Evolutionary conservation across 306 rosid genomes (phyloP).

Genomic region (Neltuma alba): DNA sequence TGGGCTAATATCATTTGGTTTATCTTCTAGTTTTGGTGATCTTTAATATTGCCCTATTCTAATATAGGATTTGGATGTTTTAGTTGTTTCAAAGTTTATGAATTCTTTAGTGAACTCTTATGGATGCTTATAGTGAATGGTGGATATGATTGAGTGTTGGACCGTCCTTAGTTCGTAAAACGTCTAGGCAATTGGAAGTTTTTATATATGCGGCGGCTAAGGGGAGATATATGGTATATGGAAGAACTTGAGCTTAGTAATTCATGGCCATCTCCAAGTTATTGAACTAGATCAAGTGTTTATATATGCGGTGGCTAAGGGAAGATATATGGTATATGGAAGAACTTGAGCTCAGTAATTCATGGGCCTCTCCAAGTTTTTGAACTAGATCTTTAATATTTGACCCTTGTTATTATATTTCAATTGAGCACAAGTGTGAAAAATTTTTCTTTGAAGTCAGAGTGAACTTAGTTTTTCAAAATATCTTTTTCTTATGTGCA

Average conservation of each 20-base stretch:
- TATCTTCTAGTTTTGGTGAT: not conserved
- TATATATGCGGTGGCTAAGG: not conserved
- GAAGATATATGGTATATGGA: conserved; percentile 6
- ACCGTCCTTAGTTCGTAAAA: conserved; percentile 3
- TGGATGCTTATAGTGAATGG: not conserved
- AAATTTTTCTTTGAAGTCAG: conserved; percentile 3
- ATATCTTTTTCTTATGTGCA: conserved; percentile 8
- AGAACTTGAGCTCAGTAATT: conserved; percentile 21
- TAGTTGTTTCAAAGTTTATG: not conserved
- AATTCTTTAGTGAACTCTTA: conserved; percentile 2
- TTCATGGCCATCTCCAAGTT: conserved; percentile 6
- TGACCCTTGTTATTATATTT: not conserved
- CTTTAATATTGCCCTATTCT: not conserved
- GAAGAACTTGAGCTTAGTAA: conserved; percentile 18
- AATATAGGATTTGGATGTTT: not conserved
- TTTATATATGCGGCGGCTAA: not conserved
- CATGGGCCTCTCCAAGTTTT: conserved; percentile 1
- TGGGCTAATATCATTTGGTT: not conserved
- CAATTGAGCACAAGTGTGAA: not conserved
- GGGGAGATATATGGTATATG: conserved; percentile 11
- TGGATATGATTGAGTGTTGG: conserved; percentile 18
- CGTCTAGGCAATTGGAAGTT: conserved; percentile 18
- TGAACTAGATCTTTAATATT: conserved; percentile 1
- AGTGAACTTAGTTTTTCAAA: conserved; percentile 7
- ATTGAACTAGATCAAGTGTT: conserved; percentile 16